A percentile compares a stretch with the other conserved stretches of the same genome.
phyloP scores from a whole-genome alignment of 2,329 filamentous ascomycete species.

The Lasiodiplodia gonubiensis region DNA sequence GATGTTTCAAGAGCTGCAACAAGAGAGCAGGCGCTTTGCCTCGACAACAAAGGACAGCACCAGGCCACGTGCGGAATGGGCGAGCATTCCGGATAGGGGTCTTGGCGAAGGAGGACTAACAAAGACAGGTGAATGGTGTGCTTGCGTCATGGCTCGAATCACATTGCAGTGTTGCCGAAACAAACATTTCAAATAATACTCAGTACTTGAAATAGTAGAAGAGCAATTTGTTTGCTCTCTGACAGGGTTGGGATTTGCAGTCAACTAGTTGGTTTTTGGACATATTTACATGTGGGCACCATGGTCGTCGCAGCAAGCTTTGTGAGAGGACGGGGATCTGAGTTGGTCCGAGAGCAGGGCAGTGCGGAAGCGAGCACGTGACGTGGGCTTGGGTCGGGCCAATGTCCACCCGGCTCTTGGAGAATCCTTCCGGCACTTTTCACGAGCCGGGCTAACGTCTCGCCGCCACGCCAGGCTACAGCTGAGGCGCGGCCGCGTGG shows the following conservation, averaged over 20 bases:
- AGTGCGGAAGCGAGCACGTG: neutral
- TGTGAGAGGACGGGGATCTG: neutral
- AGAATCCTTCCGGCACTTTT: neutral
- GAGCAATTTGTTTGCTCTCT: too few species aligned
- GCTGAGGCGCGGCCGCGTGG: neutral
- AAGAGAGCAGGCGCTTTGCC: neutral
- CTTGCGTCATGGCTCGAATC: too few species aligned
- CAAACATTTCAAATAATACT: too few species aligned
- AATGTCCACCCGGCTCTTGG: neutral
- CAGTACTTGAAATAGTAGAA: too few species aligned
- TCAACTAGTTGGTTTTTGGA: too few species aligned
- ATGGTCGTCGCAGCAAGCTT: too few species aligned
- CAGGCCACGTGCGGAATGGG: conserved; percentile 16
- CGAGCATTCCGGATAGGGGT: conserved; percentile 18
- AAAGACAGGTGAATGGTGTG: too few species aligned
- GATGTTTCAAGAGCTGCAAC: neutral
- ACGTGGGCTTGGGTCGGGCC: neutral
- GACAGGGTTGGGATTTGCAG: too few species aligned
- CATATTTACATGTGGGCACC: too few species aligned
- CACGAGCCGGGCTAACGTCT: neutral
- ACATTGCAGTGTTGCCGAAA: too few species aligned
- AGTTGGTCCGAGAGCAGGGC: neutral
- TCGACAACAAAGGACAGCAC: conserved; percentile 19
- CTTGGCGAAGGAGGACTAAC: conserved; percentile 1
- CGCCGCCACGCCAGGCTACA: neutral